Evolutionary conservation across 2,329 filamentous ascomycete species (phyloP), one percentile per base, ranked within the genome.

Genomic region (Acrodontium crateriforme): DNA sequence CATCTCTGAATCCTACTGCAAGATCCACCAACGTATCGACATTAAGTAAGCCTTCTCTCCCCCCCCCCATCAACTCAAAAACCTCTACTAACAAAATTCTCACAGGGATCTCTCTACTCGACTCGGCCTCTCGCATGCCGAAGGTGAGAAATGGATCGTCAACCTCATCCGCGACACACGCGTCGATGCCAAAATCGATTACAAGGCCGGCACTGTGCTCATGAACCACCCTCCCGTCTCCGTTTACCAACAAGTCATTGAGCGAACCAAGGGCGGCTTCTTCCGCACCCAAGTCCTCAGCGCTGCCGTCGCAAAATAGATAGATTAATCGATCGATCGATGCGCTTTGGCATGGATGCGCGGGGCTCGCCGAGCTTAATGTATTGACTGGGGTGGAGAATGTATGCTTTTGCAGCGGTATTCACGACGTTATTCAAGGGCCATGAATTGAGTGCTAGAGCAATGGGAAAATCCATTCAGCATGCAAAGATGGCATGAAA

Each of bases 71-170:
- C 8, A 12, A 22, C 10, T 10, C 13, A 22, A 8, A 22, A 22
- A 10, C 5, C 20, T 11, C 27, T 18, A 27, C 49, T 40, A 39
- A 39, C 37, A 44, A 16, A 24, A 45, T 16, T 9, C 3, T 22
- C 6, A 3, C 37, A 75, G 71, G 59, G 89, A 95, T 48, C 72
- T 98, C 34, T 93, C 84, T 41, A 78, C 75, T 39, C 81, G 89
- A 55, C 74, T 98, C 35, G 89, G 87, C 41, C 69, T 98, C 41
- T 83, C 79, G 54, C 77, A 85, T 48, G 83, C 92, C 52, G 89
- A 95, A 52, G 89, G 89, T 49, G 89, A 98, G 74, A 98, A 98
- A 69, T 98, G 89, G 89, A 98, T 98, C 51, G 89, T 98, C 47
- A 98, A 98, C 67, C 71, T 98, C 40, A 98, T 98, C 61, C 78